Conservation (phyloP, 169 alveolate species). For the Cryptosporidium bovis region DNA sequence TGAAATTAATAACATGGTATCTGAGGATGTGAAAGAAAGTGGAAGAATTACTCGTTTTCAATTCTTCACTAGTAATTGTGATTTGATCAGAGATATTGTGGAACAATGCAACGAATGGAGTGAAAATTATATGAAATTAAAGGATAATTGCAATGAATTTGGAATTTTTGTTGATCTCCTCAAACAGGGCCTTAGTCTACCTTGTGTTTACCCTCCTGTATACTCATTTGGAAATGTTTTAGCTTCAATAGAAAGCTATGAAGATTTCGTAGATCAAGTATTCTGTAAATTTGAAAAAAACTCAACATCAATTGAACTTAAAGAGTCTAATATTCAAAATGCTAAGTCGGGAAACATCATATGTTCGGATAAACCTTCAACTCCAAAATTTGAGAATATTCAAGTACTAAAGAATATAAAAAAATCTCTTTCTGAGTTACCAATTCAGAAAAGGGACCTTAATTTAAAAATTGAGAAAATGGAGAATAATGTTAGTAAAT, state of each 20-base stretch:
- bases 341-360: not conserved
- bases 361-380: constrained; percentile 23
- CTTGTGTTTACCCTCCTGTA: constrained; percentile 60
- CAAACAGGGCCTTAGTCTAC: constrained; percentile 50
- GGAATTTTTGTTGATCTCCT: constrained; percentile 46
- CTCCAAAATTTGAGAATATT: constrained; percentile 65
- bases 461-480: constrained; percentile 48
- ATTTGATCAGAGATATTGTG: constrained; percentile 19
- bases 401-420: constrained; percentile 27
- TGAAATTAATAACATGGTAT: constrained; percentile 14
- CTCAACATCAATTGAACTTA: not conserved
- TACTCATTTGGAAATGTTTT: constrained; percentile 58
- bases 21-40: not conserved
- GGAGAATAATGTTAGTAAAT: constrained; percentile 22
- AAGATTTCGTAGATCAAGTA: constrained; percentile 66
- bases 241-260: constrained; percentile 73
- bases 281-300: not conserved
- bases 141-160: constrained; percentile 21
- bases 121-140: constrained; percentile 32
- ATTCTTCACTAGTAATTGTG: constrained; percentile 10
- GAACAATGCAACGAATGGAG: constrained; percentile 47
- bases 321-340: not conserved
- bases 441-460: constrained; percentile 52
- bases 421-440: constrained; percentile 31
- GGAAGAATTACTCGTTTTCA: constrained; percentile 16